Percentiles rank a stretch among this genome's conserved stretches.
Conservation (phyloP, 2,329 filamentous ascomycete genomes). For the Coniella vitis region DNA sequence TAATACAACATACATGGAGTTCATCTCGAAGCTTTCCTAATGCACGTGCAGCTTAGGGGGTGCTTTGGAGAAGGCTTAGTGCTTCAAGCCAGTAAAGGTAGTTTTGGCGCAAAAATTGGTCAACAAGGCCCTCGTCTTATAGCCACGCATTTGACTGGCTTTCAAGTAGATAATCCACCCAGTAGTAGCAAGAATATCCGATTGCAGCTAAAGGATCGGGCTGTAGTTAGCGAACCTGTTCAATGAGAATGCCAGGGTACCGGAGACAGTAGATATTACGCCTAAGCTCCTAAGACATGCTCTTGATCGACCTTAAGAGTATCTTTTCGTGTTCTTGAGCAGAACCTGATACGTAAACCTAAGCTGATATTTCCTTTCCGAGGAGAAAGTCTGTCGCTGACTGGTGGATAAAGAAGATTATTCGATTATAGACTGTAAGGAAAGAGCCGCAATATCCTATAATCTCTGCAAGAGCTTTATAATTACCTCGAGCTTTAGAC, state of each 20-base stretch:
- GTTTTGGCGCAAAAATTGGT: slow-evolving; percentile 29
- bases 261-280: slow-evolving; percentile 30
- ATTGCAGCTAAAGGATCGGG: slow-evolving; percentile 23
- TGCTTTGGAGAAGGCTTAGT: slow-evolving; percentile 27
- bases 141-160: slow-evolving; percentile 9
- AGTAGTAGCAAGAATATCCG: slow-evolving; percentile 29
- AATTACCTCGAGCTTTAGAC: no score
- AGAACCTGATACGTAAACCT: slow-evolving; percentile 24
- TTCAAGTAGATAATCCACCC: slow-evolving; percentile 27
- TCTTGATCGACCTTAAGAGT: slow-evolving; percentile 27
- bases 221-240: slow-evolving; percentile 17
- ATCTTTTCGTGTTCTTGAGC: slow-evolving; percentile 25
- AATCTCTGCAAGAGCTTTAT: slow-evolving; percentile 21
- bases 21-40: slow-evolving; percentile 18
- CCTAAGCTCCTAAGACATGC: slow-evolving; percentile 23
- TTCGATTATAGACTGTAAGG: slow-evolving; percentile 25
- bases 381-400: slow-evolving; percentile 1
- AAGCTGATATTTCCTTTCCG: slow-evolving; percentile 14
- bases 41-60: slow-evolving; percentile 20
- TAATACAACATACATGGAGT: slow-evolving; percentile 11
- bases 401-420: slow-evolving; percentile 1
- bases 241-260: slow-evolving; percentile 19
- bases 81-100: slow-evolving; percentile 38
- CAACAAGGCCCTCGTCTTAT: slow-evolving; percentile 21
- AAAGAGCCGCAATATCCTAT: slow-evolving; percentile 33